Conservation (phyloP, 768 basidiomycete species). For the Phaffia australis region DNA sequence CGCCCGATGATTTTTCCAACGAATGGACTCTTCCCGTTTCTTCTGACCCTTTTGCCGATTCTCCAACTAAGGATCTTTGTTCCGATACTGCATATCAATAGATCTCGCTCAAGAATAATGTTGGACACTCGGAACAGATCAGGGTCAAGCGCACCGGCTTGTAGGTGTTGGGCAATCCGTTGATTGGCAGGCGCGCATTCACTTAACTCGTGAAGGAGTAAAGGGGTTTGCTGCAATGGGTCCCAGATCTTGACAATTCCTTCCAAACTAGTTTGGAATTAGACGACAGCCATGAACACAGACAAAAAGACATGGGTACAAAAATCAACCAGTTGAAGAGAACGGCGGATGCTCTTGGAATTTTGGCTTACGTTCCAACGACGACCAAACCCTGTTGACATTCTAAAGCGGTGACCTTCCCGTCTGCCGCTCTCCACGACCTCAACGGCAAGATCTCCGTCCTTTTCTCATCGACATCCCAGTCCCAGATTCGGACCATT, state of each 20-base stretch:
- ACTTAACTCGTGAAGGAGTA: constrained; percentile 12
- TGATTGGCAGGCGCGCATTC: constrained; percentile 16
- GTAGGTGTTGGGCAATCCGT: constrained; percentile 7
- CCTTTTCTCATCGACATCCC: background rate
- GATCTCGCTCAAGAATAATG: constrained; percentile 20
- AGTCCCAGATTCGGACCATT: constrained; percentile 18
- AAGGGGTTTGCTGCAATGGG: constrained; percentile 5
- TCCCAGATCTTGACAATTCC: constrained; percentile 18
- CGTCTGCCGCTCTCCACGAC: constrained; percentile 12
- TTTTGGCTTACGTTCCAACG: constrained; percentile 12
- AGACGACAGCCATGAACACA: background rate
- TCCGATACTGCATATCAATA: constrained; percentile 15
- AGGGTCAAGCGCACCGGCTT: constrained; percentile 19
- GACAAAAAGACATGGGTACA: background rate
- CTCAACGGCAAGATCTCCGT: background rate
- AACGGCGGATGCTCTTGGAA: background rate
- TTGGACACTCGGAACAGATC: constrained; percentile 18
- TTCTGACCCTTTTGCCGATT: constrained; percentile 11
- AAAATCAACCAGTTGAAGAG: background rate
- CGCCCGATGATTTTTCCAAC: constrained; percentile 22
- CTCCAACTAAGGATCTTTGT: constrained; percentile 18
- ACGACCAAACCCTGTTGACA: constrained; percentile 13
- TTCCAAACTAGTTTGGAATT: background rate
- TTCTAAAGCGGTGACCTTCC: constrained; percentile 21
- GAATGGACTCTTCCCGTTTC: constrained; percentile 18